Evolutionary conservation across 805 yeast genomes (phyloP).

Genomic region (Maudiozyma barnettii): DNA sequence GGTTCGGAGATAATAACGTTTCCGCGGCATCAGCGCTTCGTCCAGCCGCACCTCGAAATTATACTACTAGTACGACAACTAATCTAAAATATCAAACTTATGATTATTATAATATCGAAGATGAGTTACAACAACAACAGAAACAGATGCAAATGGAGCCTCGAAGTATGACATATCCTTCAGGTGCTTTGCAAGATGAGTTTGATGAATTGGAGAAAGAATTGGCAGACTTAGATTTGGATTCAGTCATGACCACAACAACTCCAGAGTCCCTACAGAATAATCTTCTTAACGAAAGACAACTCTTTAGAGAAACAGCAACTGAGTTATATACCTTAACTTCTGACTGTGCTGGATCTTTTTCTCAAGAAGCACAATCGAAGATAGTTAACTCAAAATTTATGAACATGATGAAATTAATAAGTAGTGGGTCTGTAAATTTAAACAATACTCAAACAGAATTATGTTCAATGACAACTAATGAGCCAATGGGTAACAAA

Average conservation of each 20-base stretch:
- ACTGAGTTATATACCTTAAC: conserved; percentile 3
- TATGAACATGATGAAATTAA: conserved; percentile 20
- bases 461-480: conserved; percentile 14
- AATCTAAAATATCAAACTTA: background rate
- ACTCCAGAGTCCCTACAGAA: background rate
- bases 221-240: background rate
- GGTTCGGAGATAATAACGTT: background rate
- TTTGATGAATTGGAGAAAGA: conserved; percentile 2
- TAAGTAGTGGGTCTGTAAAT: conserved; percentile 18
- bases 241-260: background rate
- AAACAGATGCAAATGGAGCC: background rate
- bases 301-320: conserved; percentile 4
- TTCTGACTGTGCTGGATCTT: background rate
- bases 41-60: background rate
- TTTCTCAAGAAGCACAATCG: background rate
- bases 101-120: background rate
- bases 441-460: conserved; percentile 13
- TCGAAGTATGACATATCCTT: background rate
- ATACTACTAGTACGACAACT: background rate
- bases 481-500: conserved; percentile 20
- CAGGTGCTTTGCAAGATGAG: background rate
- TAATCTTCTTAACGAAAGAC: conserved; percentile 1
- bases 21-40: background rate
- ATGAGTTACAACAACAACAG: background rate
- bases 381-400: conserved; percentile 21